A percentile compares a stretch with the other conserved stretches of the same genome.
phyloP scores from a whole-genome alignment of 148 eudicot species.

The Spergularia marina region DNA sequence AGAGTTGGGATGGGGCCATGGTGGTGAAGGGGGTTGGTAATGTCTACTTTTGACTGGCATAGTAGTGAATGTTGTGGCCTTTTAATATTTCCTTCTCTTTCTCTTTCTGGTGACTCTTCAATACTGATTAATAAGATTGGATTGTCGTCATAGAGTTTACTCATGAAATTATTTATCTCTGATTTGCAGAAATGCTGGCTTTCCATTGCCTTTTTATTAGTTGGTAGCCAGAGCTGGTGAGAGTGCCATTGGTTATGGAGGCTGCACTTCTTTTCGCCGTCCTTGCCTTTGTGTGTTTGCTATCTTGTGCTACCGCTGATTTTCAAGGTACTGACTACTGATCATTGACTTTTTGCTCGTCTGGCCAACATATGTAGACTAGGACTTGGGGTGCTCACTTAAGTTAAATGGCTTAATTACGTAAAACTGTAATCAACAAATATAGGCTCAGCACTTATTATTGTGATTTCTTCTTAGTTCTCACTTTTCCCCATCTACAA shows the following conservation, averaged over 20 bases:
- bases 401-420: background rate
- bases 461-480: too few relatives aligned
- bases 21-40: too few relatives aligned
- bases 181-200: conserved; percentile 26
- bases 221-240: conserved; percentile 9
- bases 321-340: conserved; percentile 58
- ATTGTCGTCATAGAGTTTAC: background rate
- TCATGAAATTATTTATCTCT: background rate
- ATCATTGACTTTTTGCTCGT: conserved; percentile 1
- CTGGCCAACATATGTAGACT: background rate
- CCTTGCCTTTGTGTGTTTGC: conserved; percentile 40
- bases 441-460: too few relatives aligned
- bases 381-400: background rate
- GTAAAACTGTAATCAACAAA: too few relatives aligned
- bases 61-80: background rate
- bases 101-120: background rate
- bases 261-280: conserved; percentile 28
- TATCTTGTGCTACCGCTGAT: conserved; percentile 43
- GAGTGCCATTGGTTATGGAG: conserved; percentile 35
- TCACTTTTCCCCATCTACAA: too few relatives aligned
- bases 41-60: too few relatives aligned
- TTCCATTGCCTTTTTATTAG: conserved; percentile 6
- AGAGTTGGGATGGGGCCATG: too few relatives aligned
- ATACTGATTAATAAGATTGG: background rate
- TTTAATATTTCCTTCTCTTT: background rate